Evolutionary conservation across 2,329 filamentous ascomycete genomes (phyloP).

Genomic region (Botryosphaeria agaves): DNA sequence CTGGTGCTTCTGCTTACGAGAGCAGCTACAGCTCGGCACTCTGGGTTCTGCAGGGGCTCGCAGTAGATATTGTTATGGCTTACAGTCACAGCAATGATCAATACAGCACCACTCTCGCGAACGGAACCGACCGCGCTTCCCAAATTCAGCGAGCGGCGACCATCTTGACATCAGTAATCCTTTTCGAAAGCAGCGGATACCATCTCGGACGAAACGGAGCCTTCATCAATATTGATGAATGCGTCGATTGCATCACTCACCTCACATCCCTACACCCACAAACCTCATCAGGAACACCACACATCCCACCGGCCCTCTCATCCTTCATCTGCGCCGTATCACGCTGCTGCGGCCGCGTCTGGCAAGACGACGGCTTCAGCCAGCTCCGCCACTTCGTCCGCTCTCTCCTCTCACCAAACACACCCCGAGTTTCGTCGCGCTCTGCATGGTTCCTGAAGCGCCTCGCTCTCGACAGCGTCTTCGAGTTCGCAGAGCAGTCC

Average conservation of each 20-base stretch:
- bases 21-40: too few relatives aligned
- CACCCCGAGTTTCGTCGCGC: conserved; percentile 12
- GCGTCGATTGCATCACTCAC: background rate
- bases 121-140: too few relatives aligned
- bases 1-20: background rate
- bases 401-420: conserved; percentile 10
- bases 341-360: conserved; percentile 17
- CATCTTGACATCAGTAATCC: too few relatives aligned
- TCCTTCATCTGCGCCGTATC: conserved; percentile 16
- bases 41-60: too few relatives aligned
- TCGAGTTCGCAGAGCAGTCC: conserved; percentile 18
- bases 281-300: conserved; percentile 1
- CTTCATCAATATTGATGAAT: too few relatives aligned
- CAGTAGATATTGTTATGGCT: too few relatives aligned
- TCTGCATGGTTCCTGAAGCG: conserved; percentile 16
- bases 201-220: too few relatives aligned
- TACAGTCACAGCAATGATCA: too few relatives aligned
- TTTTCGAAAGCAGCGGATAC: too few relatives aligned
- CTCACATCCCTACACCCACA: conserved; percentile 1
- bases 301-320: conserved; percentile 1
- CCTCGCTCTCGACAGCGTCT: conserved; percentile 17
- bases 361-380: conserved; percentile 16
- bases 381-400: conserved; percentile 15
- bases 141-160: too few relatives aligned
- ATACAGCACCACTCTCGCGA: too few relatives aligned